Evolutionary conservation across 2,329 filamentous ascomycete genomes (phyloP).

Genomic region (Orbilia oligospora): DNA sequence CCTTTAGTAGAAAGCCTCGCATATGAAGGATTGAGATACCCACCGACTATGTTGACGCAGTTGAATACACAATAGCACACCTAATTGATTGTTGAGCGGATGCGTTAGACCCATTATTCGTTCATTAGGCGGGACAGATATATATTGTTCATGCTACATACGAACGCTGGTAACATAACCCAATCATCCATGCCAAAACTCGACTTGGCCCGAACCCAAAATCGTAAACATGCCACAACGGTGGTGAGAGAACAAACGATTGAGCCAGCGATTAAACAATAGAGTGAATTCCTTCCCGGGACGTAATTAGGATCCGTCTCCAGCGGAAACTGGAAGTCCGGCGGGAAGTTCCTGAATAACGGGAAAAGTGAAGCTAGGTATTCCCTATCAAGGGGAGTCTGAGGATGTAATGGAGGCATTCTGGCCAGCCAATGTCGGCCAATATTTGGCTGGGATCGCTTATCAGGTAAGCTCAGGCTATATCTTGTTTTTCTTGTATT

Average conservation of each 20-base stretch:
- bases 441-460: no score
- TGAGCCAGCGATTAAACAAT: conserved; percentile 43
- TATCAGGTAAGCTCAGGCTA: no score
- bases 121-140: no score
- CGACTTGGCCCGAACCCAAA: conserved; percentile 49
- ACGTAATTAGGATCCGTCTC: conserved; percentile 40
- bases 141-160: conserved; percentile 21
- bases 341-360: conserved; percentile 41
- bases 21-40: background rate
- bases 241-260: conserved; percentile 51
- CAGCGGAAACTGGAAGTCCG: conserved; percentile 50
- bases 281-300: conserved; percentile 46
- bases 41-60: conserved; percentile 58
- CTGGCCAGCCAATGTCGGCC: no score
- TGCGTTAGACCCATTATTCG: background rate
- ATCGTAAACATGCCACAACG: conserved; percentile 47
- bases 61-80: conserved; percentile 55
- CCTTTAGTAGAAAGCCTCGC: background rate
- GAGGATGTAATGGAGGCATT: conserved; percentile 54
- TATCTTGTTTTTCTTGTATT: background rate
- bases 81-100: background rate
- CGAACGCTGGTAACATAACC: conserved; percentile 59
- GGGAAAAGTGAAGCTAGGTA: conserved; percentile 54
- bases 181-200: conserved; percentile 59
- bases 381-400: conserved; percentile 47